These are phyloP conservation scores for Rhizophora apiculata DNA, from an alignment of 345 rosid genomes.

Conservation along the genomic window DNA sequence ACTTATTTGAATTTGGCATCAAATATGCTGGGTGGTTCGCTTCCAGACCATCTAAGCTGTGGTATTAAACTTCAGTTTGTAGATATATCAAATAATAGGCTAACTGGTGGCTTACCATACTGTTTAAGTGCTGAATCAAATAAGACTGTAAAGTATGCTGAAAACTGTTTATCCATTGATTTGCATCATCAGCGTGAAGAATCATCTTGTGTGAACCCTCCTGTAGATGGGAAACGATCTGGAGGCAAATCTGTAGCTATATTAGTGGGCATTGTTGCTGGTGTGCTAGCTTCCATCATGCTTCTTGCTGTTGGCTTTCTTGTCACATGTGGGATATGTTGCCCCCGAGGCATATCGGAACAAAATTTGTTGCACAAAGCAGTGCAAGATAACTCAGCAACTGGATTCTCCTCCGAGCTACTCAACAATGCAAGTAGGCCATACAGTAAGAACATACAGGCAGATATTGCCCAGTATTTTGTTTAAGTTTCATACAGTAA, in stretches of 20 bases:
- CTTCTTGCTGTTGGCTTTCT: constrained; percentile 40
- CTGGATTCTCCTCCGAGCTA: constrained; percentile 50
- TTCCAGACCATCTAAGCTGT: constrained; percentile 47
- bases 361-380: constrained; percentile 50
- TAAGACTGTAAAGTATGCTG: constrained; percentile 33
- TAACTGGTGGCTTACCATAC: constrained; percentile 53
- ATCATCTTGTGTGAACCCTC: constrained; percentile 49
- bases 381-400: constrained; percentile 39
- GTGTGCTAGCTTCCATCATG: constrained; percentile 27
- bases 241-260: constrained; percentile 36
- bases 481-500: not conserved
- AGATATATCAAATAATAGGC: constrained; percentile 56
- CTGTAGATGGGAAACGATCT: constrained; percentile 26
- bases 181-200: constrained; percentile 40
- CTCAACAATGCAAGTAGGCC: constrained; percentile 59
- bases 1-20: constrained; percentile 54
- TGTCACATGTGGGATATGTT: constrained; percentile 34
- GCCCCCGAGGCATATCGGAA: constrained; percentile 40
- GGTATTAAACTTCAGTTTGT: constrained; percentile 49
- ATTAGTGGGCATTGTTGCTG: constrained; percentile 39
- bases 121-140: constrained; percentile 42
- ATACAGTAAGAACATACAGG: not conserved
- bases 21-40: constrained; percentile 50
- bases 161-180: constrained; percentile 55
- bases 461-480: constrained; percentile 1